phyloP scores from a whole-genome alignment of 306 rosid genomes.

The Hippophae gyantsensis region DNA sequence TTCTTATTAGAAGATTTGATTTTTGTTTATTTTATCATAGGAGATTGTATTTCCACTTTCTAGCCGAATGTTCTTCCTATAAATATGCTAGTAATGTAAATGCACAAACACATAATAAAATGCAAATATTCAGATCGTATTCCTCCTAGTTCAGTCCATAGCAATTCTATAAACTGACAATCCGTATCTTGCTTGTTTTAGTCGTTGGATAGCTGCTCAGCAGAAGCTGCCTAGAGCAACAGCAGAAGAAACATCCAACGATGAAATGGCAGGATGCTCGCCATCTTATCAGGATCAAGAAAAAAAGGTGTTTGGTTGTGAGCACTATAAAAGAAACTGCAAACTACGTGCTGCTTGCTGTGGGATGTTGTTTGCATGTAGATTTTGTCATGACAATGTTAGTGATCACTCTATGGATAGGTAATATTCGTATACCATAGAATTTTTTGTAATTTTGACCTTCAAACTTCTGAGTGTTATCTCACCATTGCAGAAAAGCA shows the following conservation, averaged over 20 bases:
- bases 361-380: conserved; percentile 83
- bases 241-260: conserved; percentile 51
- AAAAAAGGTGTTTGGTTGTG: conserved; percentile 75
- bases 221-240: conserved; percentile 72
- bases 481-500: conserved; percentile 58
- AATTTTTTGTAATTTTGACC: conserved; percentile 8
- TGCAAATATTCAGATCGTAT: no score
- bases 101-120: no score
- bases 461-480: conserved; percentile 19
- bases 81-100: no score
- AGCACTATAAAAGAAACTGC: conserved; percentile 98
- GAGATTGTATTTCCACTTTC: no score
- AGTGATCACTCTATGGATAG: conserved; percentile 99
- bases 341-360: conserved; percentile 95
- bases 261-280: conserved; percentile 51
- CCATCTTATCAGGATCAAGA: conserved; percentile 66
- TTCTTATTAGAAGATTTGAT: no score
- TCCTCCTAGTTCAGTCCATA: no score
- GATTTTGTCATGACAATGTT: conserved; percentile 97
- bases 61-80: no score
- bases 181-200: conserved; percentile 26
- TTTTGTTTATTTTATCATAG: no score
- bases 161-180: conserved; percentile 14
- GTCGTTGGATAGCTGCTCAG: conserved; percentile 98
- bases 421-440: conserved; percentile 30